Evolutionary conservation across 306 rosid species (phyloP), one percentile per base, ranked within the genome.

Genomic region (Quercus variabilis): DNA sequence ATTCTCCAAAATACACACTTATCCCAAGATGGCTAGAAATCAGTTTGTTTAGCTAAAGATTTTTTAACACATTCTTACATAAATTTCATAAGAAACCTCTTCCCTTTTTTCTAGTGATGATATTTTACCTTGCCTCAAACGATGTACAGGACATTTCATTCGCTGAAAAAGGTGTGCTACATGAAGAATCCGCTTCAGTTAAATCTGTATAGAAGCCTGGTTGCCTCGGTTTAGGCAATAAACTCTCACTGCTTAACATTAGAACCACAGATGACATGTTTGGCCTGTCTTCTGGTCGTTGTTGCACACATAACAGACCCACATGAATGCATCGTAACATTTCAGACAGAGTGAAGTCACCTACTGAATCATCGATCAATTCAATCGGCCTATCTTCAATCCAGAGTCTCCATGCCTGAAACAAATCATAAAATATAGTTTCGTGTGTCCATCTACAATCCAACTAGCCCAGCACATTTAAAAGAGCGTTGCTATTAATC

Each of bases 231-330:
- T 82, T 82, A 5, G 88, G 51, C 81, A 88, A 84, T 2, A 38
- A 28, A 38, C 25, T 74, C 43, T 84, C 87, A 75, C 87, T 85
- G 46, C 84, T 82, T 55, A 88, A 68, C 91, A 88, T 83, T 33
- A 85, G 43, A 71, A 87, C 81, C 12, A 86, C 88, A 56, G 83
- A 69, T 0, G 86, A 68, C 90, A 88, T 90, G 80, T 78, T 78
- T 64, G 90, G 92, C 82, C 94, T 83, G 14, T 88, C 91, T 3
- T 88, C 83, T 0, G 89, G 87, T 68, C 73, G 77, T 5, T 78
- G 84, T 55, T 89, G 93, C 25, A 88, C 78, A 56, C 93, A 89
- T 58, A 89, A 62, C 73, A 89, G 84, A 58, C 89, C 87, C 3
- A 89, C 76, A 30, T 90, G 89, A 21, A 88, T 83, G 86, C 86